Base-by-base conservation (phyloP, 805 yeast species). In the Starmerella stellata region DNA sequence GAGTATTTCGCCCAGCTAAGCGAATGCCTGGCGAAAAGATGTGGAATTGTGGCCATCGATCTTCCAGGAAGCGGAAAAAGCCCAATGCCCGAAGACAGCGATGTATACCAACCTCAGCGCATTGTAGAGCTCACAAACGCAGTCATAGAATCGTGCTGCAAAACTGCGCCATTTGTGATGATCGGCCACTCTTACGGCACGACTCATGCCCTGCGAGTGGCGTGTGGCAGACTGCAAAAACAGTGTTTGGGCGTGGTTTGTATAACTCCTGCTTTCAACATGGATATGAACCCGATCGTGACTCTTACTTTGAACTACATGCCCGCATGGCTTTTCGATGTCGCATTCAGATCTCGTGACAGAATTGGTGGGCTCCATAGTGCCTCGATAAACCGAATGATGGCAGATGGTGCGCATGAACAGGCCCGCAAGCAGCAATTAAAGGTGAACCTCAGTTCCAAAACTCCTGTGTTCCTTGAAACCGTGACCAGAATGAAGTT, bases 51-150 rank as follows among this genome's bases (percentile, higher is more conserved):
- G 30, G 70, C 85, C 0, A 48, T 85, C 14, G 96, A 85, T 54
- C 60, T 83, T 37, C 95, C 95, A 1, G 96, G 95, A 0, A 81
- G 81, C 56, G 96, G 96, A 33, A 45, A 52, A 32, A 47, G 59
- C 23, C 51, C 53, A 9, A 65, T 61, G 37, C 69, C 40, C 14
- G 34, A 34, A 29, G 36, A 34, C 19, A 30, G 29, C 19, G 37
- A 21, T 4, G 32, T 35, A 7, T 45, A 42, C 34, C 28, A 41
- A 8, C 49, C 54, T 5, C 30, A 39, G 2, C 16, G 35, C 16
- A 35, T 44, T 1, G 47, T 47, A 8, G 40, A 33, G 9, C 14
- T 46, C 3, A 17, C 48, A 29, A 25, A 17, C 11, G 27, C 17
- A 9, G 41, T 48, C 7, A 37, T 52, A 21, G 43, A 54, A n/a